Evolutionary conservation across 2,329 filamentous ascomycete species (phyloP), one percentile per base, ranked within the genome.

Genomic region (Cladosporium sp.): DNA sequence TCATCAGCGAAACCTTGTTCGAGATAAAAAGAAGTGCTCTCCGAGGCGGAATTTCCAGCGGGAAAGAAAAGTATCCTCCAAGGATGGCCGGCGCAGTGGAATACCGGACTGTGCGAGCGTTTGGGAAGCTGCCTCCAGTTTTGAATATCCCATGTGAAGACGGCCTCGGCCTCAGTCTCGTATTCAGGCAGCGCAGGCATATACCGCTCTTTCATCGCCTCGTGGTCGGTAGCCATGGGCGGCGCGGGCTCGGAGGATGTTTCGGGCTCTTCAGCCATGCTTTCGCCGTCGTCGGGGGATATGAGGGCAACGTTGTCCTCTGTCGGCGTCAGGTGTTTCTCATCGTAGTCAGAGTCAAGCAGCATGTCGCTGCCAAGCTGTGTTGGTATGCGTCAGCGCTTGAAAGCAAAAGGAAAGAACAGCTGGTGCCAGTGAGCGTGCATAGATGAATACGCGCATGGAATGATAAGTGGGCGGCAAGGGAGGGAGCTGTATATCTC

Each of bases 61-160:
- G 93, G 92, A 64, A 98, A 98, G 67, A 98, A 90, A 12, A 98
- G 79, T 60, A 97, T 85, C 62, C 92, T 86, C 93, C 93, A 98
- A 67, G 92, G 93, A 65, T 83, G 85, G 43, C 87, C 91, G 43
- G 84, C 91, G 56, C 88, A 92, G 53, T 93, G 69, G 68, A 98
- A 98, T 51, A 85, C 68, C 2, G 93, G 93, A 2, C 93, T 89
- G 73, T 94, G 90, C 62, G 93, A 85, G 66, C 87, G 89, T 71
- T 88, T 86, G 13, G 78, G 75, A 59, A 94, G 71, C 32, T 73
- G 78, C 57, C 86, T 79, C 91, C 92, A 98, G 55, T 86, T 79
- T 60, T 87, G 78, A 54, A 98, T 88, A 25, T 87, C 82, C 93
- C 93, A 98, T 62, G 89, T 95, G 69, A 87, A 69, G 59, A 85